These are phyloP conservation scores for Gelatoporia subvermispora DNA, from an alignment of 768 basidiomycete genomes.

Conservation along the genomic window DNA sequence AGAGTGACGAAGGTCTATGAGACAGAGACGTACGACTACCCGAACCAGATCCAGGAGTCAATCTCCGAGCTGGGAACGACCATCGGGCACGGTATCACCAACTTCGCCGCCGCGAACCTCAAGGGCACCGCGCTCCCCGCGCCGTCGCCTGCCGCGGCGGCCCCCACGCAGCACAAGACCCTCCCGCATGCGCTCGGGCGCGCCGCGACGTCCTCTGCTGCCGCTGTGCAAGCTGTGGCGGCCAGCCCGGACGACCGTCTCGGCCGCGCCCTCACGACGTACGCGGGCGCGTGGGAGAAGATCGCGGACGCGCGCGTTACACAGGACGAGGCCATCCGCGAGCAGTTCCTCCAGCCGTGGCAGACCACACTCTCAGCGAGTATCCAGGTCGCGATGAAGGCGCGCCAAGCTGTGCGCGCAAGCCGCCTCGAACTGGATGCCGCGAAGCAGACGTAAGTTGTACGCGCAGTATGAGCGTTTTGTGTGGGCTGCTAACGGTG, in stretches of 20 bases:
- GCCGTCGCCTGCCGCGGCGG: conserved; percentile 55
- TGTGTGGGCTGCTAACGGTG: neutral
- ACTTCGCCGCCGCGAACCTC: conserved; percentile 83
- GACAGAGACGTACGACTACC: conserved; percentile 84
- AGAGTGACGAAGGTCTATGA: conserved; percentile 90
- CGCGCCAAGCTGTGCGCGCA: conserved; percentile 73
- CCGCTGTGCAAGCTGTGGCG: conserved; percentile 37
- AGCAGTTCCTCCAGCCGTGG: conserved; percentile 76
- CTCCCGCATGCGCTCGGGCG: conserved; percentile 92
- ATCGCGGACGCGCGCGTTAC: conserved; percentile 71
- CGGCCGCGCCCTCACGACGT: conserved; percentile 71
- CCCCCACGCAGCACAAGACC: conserved; percentile 80
- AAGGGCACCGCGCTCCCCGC: conserved; percentile 85
- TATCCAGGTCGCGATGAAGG: conserved; percentile 89
- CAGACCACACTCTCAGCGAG: conserved; percentile 80
- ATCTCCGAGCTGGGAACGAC: conserved; percentile 64
- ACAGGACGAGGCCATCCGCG: conserved; percentile 71
- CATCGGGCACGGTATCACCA: conserved; percentile 71
- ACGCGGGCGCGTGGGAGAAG: conserved; percentile 82
- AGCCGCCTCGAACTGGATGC: conserved; percentile 87
- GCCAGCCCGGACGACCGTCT: conserved; percentile 59
- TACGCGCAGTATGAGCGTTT: neutral
- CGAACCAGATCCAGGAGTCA: conserved; percentile 82
- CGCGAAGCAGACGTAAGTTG: conserved; percentile 76
- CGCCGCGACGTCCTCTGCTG: conserved; percentile 61